Base-by-base conservation (phyloP, 805 yeast species). In the Metahyphopichia silvanorum region DNA sequence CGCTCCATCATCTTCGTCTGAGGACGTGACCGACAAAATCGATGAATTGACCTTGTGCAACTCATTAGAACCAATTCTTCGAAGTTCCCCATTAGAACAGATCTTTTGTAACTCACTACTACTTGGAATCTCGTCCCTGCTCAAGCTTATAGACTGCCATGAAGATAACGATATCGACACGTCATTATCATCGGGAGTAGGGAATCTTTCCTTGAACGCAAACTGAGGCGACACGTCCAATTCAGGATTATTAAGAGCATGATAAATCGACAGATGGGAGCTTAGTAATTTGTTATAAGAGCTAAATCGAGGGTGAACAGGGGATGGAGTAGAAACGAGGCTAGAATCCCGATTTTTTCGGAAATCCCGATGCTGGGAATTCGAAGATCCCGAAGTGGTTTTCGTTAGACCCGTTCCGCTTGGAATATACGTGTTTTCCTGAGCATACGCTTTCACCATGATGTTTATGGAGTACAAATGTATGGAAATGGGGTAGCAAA, bases 181-280 rank as follows among this genome's bases (percentile, higher is more conserved):
- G 4, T 38, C 34, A n/a, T 26, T 34, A 15, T 21, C 28, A 27
- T n/a, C n/a, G 5, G 31, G 31, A 13, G 19, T 17, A 13, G 30
- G 30, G 14, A 27, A 27, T 10, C 30, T 12, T 27, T 27, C 30
- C 22, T 20, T 27, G 39, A n/a, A n/a, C n/a, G n/a, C n/a, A 29
- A 30, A 11, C 38, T 14, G 35, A 15, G 29, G 13, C 13, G 53
- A 36, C 36, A 53, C 41, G 38, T 66, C 69, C 25, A 66, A 55
- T 12, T 62, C 67, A 7, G 72, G 72, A 44, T 66, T 61, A 22
- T 53, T 60, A 29, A 65, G 52, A 4, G 59, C 65, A 37, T 62
- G 53, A 39, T 54, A 60, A 20, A 66, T 54, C 2, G 69, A 63
- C 53, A 55, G 61, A 35, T 63, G 68, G 9, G 67, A 54, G 16